These are phyloP conservation scores for Inga leiocalycina DNA, from an alignment of 306 rosid species.

Conservation along the genomic window DNA sequence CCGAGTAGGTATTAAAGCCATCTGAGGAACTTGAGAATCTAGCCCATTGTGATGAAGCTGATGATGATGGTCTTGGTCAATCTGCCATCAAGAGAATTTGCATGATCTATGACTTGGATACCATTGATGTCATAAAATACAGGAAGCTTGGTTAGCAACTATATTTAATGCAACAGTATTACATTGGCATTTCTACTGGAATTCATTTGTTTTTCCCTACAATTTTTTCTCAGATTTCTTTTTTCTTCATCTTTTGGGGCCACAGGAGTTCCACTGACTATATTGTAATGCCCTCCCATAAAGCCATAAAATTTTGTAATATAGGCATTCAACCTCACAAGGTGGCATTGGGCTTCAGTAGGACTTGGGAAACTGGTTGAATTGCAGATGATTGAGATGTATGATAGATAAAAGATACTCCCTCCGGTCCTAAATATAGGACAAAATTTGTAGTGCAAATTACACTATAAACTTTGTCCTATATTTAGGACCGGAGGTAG, in stretches of 20 bases:
- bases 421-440: no score
- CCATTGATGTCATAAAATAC: slow-evolving; percentile 65
- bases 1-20: slow-evolving; percentile 64
- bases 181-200: slow-evolving; percentile 3
- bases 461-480: no score
- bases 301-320: slow-evolving; percentile 1
- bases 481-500: no score
- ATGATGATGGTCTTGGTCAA: slow-evolving; percentile 49
- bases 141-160: slow-evolving; percentile 30
- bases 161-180: slow-evolving; percentile 12
- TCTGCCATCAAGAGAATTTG: slow-evolving; percentile 57
- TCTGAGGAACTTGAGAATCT: slow-evolving; percentile 69
- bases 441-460: no score
- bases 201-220: background rate
- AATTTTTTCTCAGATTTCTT: background rate
- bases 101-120: slow-evolving; percentile 66
- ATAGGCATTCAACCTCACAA: background rate
- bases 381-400: background rate
- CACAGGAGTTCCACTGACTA: background rate
- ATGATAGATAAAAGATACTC: background rate
- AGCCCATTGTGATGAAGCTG: slow-evolving; percentile 21
- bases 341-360: background rate
- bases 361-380: background rate
- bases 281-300: background rate
- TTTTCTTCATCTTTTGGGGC: background rate